Evolutionary conservation across 352 stramenopile genomes (phyloP).

Genomic region (Globisporangium mamillatum): DNA sequence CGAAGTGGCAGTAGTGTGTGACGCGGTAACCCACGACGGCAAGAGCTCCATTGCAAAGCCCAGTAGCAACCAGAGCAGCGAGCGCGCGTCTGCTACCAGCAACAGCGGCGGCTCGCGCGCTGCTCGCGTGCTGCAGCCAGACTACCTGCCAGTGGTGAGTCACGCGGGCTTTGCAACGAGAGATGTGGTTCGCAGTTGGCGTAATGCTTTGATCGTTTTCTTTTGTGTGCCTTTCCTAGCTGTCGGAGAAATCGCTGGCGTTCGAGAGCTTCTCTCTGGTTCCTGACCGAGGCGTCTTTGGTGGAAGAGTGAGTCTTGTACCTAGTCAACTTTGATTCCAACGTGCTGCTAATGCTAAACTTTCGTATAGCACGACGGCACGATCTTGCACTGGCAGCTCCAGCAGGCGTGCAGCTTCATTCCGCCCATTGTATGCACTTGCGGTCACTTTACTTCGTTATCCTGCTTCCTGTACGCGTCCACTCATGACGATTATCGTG

Average conservation of each 20-base stretch:
- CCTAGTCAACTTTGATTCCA: background rate
- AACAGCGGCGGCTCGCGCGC: slow-evolving; percentile 4
- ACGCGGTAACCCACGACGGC: background rate
- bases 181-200: background rate
- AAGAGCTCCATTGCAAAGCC: slow-evolving; percentile 2
- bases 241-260: slow-evolving; percentile 27
- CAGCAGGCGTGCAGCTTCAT: slow-evolving; percentile 44
- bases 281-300: slow-evolving; percentile 48
- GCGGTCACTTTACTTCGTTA: no score
- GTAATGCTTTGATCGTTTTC: background rate
- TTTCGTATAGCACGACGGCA: slow-evolving; percentile 49
- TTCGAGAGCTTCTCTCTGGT: slow-evolving; percentile 53
- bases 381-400: slow-evolving; percentile 55
- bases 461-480: no score
- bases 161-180: background rate
- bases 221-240: slow-evolving; percentile 13
- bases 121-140: slow-evolving; percentile 16
- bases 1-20: slow-evolving; percentile 17
- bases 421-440: slow-evolving; percentile 34
- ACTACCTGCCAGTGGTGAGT: slow-evolving; percentile 30
- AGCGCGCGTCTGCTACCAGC: background rate
- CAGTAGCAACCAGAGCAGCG: slow-evolving; percentile 15
- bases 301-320: slow-evolving; percentile 36
- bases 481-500: no score
- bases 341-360: background rate